Evolutionary conservation across 768 basidiomycete genomes (phyloP).

Genomic region (Hygrocybe coccinea): DNA sequence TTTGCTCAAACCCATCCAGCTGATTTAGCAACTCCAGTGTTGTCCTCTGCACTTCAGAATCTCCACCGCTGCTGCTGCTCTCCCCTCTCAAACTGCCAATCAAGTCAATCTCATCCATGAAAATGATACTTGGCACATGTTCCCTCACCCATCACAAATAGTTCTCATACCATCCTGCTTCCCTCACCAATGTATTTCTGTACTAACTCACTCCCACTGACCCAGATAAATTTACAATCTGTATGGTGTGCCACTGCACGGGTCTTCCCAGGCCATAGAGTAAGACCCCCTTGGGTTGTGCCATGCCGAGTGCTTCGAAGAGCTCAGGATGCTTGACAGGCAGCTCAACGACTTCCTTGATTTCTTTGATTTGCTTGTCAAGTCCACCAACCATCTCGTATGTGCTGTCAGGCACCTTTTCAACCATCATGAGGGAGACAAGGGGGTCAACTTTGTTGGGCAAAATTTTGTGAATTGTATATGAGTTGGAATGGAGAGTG

Average conservation of each 20-base stretch:
- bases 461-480: constrained; percentile 93
- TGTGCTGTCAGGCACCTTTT: constrained; percentile 98
- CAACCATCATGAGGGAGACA: constrained; percentile 99
- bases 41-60: constrained; percentile 85
- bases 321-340: constrained; percentile 97
- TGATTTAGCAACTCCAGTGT: constrained; percentile 89
- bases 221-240: constrained; percentile 96
- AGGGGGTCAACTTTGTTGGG: constrained; percentile 98
- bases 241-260: constrained; percentile 97
- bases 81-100: constrained; percentile 92
- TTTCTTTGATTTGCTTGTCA: constrained; percentile 98
- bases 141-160: constrained; percentile 98
- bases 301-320: constrained; percentile 93
- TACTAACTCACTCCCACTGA: constrained; percentile 89
- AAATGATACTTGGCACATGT: constrained; percentile 96
- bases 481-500: constrained; percentile 92
- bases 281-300: constrained; percentile 93
- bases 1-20: constrained; percentile 89
- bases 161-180: constrained; percentile 90
- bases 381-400: constrained; percentile 99
- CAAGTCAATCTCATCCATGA: constrained; percentile 99
- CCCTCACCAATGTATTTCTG: constrained; percentile 99
- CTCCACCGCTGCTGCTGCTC: constrained; percentile 83
- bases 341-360: constrained; percentile 92
- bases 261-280: constrained; percentile 97